These are phyloP conservation scores for Ceratobasidium sp. DNA, from an alignment of 1,284 basidiomycete genomes.

Conservation along the genomic window DNA sequence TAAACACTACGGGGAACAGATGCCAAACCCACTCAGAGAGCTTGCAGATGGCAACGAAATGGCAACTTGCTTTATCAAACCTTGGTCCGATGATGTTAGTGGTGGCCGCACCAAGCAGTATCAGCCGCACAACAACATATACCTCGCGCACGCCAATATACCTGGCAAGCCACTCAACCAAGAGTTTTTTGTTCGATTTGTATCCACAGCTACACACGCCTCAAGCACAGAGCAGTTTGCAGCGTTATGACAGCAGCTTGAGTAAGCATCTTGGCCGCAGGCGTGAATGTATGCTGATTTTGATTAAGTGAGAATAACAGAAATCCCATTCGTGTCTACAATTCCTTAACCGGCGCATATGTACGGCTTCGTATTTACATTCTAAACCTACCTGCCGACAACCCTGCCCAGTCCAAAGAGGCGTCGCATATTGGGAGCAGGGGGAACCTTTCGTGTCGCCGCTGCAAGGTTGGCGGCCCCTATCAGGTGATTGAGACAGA, in stretches of 20 bases:
- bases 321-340: constrained; percentile 1
- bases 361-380: not conserved
- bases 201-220: constrained; percentile 59
- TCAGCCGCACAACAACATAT: constrained; percentile 57
- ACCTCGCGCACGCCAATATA: constrained; percentile 53
- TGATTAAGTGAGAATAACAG: constrained; percentile 41
- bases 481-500: not conserved
- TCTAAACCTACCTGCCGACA: not conserved
- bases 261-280: constrained; percentile 53
- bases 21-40: constrained; percentile 51
- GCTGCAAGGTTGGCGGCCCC: not conserved
- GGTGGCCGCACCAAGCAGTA: constrained; percentile 57
- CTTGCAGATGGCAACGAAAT: constrained; percentile 51
- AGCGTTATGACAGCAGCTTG: constrained; percentile 51
- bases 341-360: not conserved
- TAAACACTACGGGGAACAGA: not conserved
- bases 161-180: constrained; percentile 48
- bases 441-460: not conserved
- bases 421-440: not conserved
- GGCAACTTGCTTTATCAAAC: constrained; percentile 51
- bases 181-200: constrained; percentile 58
- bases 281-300: not conserved
- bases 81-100: constrained; percentile 56
- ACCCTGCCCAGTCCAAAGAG: not conserved
- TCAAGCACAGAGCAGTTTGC: constrained; percentile 57